Base-by-base conservation (phyloP, 768 basidiomycete species). In the Podaxis sp. region DNA sequence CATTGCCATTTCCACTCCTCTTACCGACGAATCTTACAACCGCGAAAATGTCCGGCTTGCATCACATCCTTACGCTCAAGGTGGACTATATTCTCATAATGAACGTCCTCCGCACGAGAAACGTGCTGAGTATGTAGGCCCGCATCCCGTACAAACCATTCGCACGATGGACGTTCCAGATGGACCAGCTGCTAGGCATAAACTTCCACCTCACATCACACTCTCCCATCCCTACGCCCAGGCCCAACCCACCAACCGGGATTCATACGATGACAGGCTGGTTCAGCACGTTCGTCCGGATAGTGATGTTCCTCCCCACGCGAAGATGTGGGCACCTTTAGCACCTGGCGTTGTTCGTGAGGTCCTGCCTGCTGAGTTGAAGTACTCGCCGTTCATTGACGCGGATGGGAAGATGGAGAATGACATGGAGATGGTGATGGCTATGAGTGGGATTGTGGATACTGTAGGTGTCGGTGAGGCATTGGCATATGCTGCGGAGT, bases 401-500 rank as follows among this genome's bases (percentile, higher is more conserved):
- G 74, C 19, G 4, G 46, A 63, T 19, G 74, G 52, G 59, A 70
- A 30, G 66, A 52, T 26, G 59, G 59, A 61, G 15, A 73, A 52
- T 63, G 69, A 36, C 64, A 55, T 26, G 61, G 26, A 11, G 12
- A 40, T 24, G 19, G 13, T 22, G 7, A 38, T 49, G 57, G 36
- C 33, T 11, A 44, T 58, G 61, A 64, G 64, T 22, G 51, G 67
- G 51, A 63, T 46, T 63, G 63, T 57, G 64, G 81, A 84, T 72
- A 80, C 74, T 26, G 82, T 86, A 44, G 87, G 84, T 11, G 80
- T 90, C 7, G 88, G 84, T 8, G 88, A 90, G 64, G 84, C 85
- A 17, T 77, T 92, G 39, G 82, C 80, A 2, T 82, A 82, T 67
- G 75, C 81, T 62, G 75, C 75, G 33, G 61, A 57, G 22, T 59